Evolutionary conservation across 139 green algal species (phyloP), one percentile per base, ranked within the genome.

Genomic region (Picochlorum sp.): DNA sequence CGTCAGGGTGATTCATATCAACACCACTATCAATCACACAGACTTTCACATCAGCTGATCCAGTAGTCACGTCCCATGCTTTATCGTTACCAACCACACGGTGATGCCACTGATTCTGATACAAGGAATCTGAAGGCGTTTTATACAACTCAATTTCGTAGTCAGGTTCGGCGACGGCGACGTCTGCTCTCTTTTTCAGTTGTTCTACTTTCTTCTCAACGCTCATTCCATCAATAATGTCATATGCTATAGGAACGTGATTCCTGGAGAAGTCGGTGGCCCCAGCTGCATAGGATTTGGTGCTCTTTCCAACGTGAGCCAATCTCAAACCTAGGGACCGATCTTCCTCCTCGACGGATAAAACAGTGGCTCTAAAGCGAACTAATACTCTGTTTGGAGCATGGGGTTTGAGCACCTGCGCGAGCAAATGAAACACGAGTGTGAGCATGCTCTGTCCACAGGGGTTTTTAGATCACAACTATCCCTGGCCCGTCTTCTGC

Each of bases 21-120:
- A 79, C 62, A 18, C 86, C 85, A 2, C 75, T 85, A 65, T 88
- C 85, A 3, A 92, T 75, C 18, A 90, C 68, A 24, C 84, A 86
- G 6, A 92, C 83, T 21, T 85, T 68, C 13, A 88, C 63, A 6
- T 21, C 15, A 18, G 10, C 15, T 38, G 47, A 62, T 23, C 73
- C 73, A 7, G 57, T 72, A 28, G 10, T 51, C 7, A 38, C 20
- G 24, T 61, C 50, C 73, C 73, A 79, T 10, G 73, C 73, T 21
- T 11, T 18, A 15, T 49, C 4, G 31, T n/a, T 50, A 3, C 11
- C 18, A 31, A 75, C 61, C n/a, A 52, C 31, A 28, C 52, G 54
- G 20, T 65, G 54, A 61, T 79, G 57, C 73, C 73, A 79, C 57
- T 79, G 73, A 41, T 67, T 8, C 4, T 44, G 5, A 41, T 41